Evolutionary conservation across 345 rosid genomes (phyloP).

Genomic region (Eutrema heterophyllum): DNA sequence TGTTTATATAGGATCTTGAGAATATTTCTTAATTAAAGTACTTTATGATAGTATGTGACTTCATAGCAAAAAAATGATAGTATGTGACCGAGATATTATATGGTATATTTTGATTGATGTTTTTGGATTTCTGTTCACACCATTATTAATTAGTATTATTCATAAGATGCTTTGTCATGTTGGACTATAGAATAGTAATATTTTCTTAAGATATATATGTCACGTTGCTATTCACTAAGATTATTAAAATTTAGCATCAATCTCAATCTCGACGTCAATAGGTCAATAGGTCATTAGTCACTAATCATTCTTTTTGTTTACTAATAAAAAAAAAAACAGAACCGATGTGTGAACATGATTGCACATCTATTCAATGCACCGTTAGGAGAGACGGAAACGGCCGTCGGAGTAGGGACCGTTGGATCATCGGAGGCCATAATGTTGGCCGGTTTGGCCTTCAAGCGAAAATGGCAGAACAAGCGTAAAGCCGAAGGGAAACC

Average conservation of each 20-base stretch:
- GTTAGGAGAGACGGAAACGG: slow-evolving; percentile 48
- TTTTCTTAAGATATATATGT: not conserved
- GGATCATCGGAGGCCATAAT: slow-evolving; percentile 66
- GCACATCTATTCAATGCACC: slow-evolving; percentile 44
- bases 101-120: not conserved
- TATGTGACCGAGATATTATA: not conserved
- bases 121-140: not conserved
- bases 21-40: not conserved
- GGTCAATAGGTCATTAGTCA: slow-evolving; percentile 1
- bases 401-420: slow-evolving; percentile 57
- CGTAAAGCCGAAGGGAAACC: slow-evolving; percentile 48
- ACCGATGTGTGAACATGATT: slow-evolving; percentile 42
- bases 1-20: not conserved
- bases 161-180: not conserved
- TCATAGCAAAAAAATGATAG: no score
- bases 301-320: not conserved
- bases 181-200: not conserved
- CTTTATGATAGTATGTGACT: not conserved
- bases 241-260: not conserved
- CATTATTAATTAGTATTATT: not conserved
- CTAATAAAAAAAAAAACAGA: slow-evolving; percentile 8
- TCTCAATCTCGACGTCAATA: slow-evolving; percentile 11
- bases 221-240: slow-evolving; percentile 1
- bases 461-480: slow-evolving; percentile 57
- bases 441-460: slow-evolving; percentile 62